Evolutionary conservation across 2,329 filamentous ascomycete species (phyloP).

Genomic region (Colletotrichum chlorophyti): DNA sequence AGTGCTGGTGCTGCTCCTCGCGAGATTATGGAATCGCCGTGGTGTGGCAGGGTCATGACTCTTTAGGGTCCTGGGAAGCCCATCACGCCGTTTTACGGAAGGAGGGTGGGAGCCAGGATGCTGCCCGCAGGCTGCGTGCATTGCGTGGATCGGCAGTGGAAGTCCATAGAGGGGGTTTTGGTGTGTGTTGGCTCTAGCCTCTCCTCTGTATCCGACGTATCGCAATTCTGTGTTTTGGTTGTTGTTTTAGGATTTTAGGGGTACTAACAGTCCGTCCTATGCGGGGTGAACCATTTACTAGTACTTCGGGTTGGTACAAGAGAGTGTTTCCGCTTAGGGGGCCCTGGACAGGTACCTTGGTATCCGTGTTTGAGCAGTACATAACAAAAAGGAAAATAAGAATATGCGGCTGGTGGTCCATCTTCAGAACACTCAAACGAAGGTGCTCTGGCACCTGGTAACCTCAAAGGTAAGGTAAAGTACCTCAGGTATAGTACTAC

Average conservation of each 20-base stretch:
- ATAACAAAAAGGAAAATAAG: no score
- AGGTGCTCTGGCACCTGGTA: no score
- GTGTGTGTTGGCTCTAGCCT: not conserved
- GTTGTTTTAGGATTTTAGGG: not conserved
- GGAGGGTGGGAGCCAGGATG: conserved; percentile 8
- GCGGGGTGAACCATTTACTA: no score
- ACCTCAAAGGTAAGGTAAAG: no score
- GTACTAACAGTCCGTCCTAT: conserved; percentile 5
- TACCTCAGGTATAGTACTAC: no score
- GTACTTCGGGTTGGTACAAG: no score
- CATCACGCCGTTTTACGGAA: conserved; percentile 5
- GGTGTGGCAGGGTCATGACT: conserved; percentile 20
- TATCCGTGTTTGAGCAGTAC: no score
- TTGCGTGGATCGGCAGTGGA: conserved; percentile 20
- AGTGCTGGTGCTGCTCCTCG: conserved; percentile 15
- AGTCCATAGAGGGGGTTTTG: not conserved
- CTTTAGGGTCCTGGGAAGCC: not conserved
- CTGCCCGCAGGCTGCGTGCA: conserved; percentile 13
- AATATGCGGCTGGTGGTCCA: no score
- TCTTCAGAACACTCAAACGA: no score
- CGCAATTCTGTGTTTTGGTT: not conserved
- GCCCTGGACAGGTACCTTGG: no score
- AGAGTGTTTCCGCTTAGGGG: no score
- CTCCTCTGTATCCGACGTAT: no score
- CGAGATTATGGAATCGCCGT: conserved; percentile 13